Percentiles rank a stretch among this genome's conserved stretches.
Conservation (phyloP, 805 yeast species). For the Lipomyces oligophaga region DNA sequence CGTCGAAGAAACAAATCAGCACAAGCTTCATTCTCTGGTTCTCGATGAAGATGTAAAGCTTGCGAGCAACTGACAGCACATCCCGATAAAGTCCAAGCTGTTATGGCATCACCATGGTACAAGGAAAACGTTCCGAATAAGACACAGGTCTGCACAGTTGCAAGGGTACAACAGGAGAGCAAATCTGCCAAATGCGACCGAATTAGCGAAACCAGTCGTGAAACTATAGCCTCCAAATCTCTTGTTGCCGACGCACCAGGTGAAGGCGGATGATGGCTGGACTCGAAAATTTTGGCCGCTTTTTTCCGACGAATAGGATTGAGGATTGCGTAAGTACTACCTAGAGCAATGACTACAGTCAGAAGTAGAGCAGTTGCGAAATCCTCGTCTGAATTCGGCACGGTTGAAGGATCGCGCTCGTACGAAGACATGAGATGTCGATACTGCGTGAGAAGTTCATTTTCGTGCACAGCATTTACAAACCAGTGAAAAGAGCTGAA, state of each 20-base stretch:
- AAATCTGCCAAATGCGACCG: conserved; percentile 15
- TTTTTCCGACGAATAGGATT: conserved; percentile 16
- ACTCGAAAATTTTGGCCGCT: conserved; percentile 1
- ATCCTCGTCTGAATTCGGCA: conserved; percentile 16
- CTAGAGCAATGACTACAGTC: conserved; percentile 8
- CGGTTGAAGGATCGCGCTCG: conserved; percentile 7
- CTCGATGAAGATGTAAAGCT: conserved; percentile 17
- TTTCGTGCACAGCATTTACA: conserved; percentile 16
- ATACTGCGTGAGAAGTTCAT: conserved; percentile 8
- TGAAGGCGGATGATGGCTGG: background rate
- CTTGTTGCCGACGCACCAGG: too few relatives aligned
- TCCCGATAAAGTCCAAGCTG: conserved; percentile 19
- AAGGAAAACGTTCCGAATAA: conserved; percentile 10
- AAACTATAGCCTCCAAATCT: conserved; percentile 2
- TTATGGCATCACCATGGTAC: conserved; percentile 14
- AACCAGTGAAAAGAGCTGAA: conserved; percentile 23
- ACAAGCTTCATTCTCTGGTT: background rate
- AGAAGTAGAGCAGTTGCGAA: conserved; percentile 10
- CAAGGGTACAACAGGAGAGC: conserved; percentile 15
- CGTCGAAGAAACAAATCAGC: conserved; percentile 5
- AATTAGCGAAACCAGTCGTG: conserved; percentile 9
- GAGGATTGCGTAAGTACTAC: conserved; percentile 10
- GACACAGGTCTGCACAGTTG: conserved; percentile 20
- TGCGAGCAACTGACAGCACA: conserved; percentile 13
- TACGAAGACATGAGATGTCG: conserved; percentile 3